A percentile compares a stretch with the other conserved stretches of the same genome.
Evolutionary conservation across 495 filamentous ascomycete genomes (phyloP).

Genomic region (Bathelium albidoporum): DNA sequence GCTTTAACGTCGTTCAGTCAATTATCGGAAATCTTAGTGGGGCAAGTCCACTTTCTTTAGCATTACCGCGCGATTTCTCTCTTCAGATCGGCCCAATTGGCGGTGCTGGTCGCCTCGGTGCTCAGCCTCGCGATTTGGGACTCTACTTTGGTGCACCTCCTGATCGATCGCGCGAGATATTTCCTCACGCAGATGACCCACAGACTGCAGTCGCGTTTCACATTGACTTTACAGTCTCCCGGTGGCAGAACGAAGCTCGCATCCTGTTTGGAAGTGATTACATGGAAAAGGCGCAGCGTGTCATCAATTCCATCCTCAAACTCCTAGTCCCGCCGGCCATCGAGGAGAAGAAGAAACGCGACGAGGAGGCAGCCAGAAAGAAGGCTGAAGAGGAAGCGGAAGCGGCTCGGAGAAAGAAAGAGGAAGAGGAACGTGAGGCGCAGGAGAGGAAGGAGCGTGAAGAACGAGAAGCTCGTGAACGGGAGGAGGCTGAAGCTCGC

Average conservation of each 20-base stretch:
- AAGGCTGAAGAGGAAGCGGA: conserved; percentile 28
- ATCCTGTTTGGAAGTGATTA: conserved; percentile 65
- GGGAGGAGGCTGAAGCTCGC: conserved; percentile 40
- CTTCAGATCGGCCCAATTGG: not conserved
- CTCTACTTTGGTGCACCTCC: not conserved
- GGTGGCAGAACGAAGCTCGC: conserved; percentile 87
- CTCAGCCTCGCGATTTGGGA: not conserved
- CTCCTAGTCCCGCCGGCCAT: conserved; percentile 76
- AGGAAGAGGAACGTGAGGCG: conserved; percentile 41
- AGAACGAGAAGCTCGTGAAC: conserved; percentile 47
- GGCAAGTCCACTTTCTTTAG: no score
- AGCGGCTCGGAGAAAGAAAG: conserved; percentile 39
- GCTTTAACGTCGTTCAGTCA: not conserved
- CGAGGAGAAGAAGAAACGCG: conserved; percentile 56
- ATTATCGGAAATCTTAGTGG: not conserved
- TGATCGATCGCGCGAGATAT: not conserved
- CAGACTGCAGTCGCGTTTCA: conserved; percentile 60
- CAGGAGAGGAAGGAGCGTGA: conserved; percentile 26
- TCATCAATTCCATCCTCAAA: conserved; percentile 62
- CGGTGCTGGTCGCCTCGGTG: not conserved
- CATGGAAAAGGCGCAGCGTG: conserved; percentile 58
- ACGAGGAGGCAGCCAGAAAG: conserved; percentile 33
- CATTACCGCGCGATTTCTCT: not conserved
- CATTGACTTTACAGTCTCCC: conserved; percentile 53
- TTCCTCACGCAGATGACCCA: conserved; percentile 41